These are phyloP conservation scores for Stemphylium lycopersici DNA, from an alignment of 2,329 filamentous ascomycete genomes.

Conservation along the genomic window DNA sequence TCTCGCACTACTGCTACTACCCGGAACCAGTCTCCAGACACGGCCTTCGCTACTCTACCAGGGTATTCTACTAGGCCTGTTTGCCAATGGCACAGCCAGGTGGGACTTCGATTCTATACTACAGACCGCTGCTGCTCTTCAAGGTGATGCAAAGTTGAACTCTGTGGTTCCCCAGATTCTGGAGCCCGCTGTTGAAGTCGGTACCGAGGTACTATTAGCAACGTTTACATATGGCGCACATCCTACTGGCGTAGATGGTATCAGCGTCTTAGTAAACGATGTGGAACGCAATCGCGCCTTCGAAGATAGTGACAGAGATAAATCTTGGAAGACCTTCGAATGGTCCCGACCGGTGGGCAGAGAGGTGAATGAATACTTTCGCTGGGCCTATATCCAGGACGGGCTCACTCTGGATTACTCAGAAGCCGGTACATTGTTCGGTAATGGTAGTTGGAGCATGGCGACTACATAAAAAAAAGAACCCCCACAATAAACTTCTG, in stretches of 20 bases:
- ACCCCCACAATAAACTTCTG: background rate
- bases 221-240: conserved; percentile 64
- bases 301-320: conserved; percentile 24
- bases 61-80: conserved; percentile 44
- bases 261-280: conserved; percentile 82
- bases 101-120: conserved; percentile 65
- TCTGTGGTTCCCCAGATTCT: conserved; percentile 62
- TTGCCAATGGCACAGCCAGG: conserved; percentile 46
- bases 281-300: conserved; percentile 66
- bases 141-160: conserved; percentile 58
- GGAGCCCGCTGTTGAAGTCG: conserved; percentile 22
- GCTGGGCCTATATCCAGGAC: conserved; percentile 41
- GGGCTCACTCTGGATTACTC: conserved; percentile 43
- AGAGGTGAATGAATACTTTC: conserved; percentile 41
- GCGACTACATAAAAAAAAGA: background rate
- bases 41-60: conserved; percentile 44
- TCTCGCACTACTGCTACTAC: conserved; percentile 42
- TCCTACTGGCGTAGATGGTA: conserved; percentile 65
- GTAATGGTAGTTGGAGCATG: conserved; percentile 43
- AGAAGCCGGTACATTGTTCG: conserved; percentile 30
- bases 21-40: conserved; percentile 46
- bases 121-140: conserved; percentile 77
- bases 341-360: conserved; percentile 51
- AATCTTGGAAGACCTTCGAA: conserved; percentile 18
- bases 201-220: conserved; percentile 56